Evolutionary conservation across 805 yeast genomes (phyloP), one percentile per base, ranked within the genome.

Genomic region (Zygotorulaspora florentina): DNA sequence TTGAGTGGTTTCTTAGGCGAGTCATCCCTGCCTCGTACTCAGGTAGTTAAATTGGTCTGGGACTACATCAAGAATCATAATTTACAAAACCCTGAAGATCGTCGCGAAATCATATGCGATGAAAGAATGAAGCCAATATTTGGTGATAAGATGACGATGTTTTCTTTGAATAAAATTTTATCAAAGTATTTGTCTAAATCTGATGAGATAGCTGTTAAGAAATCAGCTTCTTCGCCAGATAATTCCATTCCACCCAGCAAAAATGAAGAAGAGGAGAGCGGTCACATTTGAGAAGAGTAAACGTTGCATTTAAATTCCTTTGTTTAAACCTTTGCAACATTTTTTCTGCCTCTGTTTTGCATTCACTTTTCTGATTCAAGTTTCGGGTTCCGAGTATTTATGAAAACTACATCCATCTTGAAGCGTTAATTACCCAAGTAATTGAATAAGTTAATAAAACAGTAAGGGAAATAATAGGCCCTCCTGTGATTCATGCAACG

Each of bases 31-130:
- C 73, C 90, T 3, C 67, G 95, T 53, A 81, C 91, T 0, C 83
- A 83, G 58, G 81, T 84, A 13, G 89, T 85, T 8, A 83, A 83
- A 51, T 64, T 63, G 38, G 57, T 86, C 3, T 86, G 95, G 95
- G 75, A 70, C 8, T 79, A 87, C 60, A 84, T 87, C 47, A 81
- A 80, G 56, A 73, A 63, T 9, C 58, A 83, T 45, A 65, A 76
- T 15, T 63, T 87, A 18, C 95, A 87, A 59, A 79, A 84, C 51
- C 86, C 90, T 1, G 56, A 68, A 2, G 86, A 87, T 62, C 73
- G 73, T 51, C 70, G 90, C 42, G 80, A 78, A 48, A 81, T 87
- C 8, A 12, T 77, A 3, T 83, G 87, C 57, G 89, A 85, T 55
- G 82, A 73, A 1, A 70, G 63, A 44, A 64, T 85, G 68, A 67